Evolutionary conservation across 2,329 filamentous ascomycete genomes (phyloP), one percentile per base, ranked within the genome.

Genomic region (Penicillium sp.): DNA sequence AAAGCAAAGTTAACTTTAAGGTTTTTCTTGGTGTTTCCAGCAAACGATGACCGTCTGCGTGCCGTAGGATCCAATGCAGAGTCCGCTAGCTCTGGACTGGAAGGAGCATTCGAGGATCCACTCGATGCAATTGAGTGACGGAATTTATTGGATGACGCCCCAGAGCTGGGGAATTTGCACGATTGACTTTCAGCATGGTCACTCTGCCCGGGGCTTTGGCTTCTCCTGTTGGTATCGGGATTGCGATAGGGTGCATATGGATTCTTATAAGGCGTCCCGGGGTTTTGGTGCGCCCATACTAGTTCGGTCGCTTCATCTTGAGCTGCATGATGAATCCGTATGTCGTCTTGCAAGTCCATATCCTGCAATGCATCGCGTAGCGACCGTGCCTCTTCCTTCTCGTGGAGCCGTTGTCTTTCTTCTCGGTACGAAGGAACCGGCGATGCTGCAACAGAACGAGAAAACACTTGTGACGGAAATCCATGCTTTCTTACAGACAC

Each of bases 301-400:
- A 82, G 64, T 48, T 80, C 75, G 0, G 75, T 74, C 9, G 79
- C 79, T 56, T 82, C 79, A 35, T 79, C 72, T 50, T 78, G 75
- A 10, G 79, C 79, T 8, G 74, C 73, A 17, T 66, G 58, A 48
- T 77, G 75, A 15, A 82, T 52, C 35, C 66, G 67, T 14, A 55
- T 42, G 35, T 81, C 77, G 29, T 76, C 70, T 15, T 75, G 62
- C 14, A 77, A 47, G 48, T 80, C 75, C 65, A 80, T 69, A 41
- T 75, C 73, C 47, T 78, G 71, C 50, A 81, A 61, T 10, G 77
- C 77, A 41, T 72, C 66, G 10, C 76, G 66, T 33, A 81, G 53
- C 12, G 72, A 73, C 6, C 69, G 69, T 17, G 72, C 74, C 55
- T 81, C 76, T 50, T 77, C 72, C 48, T 72, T 74, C 55, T 80